A percentile compares a stretch with the other conserved stretches of the same genome.
Evolutionary conservation across 1,284 basidiomycete species (phyloP).

Genomic region (Naganishia sp.): DNA sequence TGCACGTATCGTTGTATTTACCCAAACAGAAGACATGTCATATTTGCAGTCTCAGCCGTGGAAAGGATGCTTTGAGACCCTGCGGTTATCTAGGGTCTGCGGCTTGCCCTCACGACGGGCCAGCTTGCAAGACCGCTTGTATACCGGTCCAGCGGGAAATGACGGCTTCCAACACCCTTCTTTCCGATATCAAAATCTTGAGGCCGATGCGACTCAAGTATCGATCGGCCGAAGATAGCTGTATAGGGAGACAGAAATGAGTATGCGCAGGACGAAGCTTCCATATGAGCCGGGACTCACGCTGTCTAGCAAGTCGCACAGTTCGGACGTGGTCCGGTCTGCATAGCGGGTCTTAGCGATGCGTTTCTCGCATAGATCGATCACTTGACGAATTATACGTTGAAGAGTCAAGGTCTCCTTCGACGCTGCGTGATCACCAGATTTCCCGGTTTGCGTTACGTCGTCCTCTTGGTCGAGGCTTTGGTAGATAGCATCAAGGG

Average conservation of each 20-base stretch:
- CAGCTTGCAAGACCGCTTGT: background rate
- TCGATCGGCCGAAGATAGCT: conserved; percentile 32
- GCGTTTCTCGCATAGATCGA: conserved; percentile 20
- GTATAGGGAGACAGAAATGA: background rate
- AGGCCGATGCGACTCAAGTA: conserved; percentile 44
- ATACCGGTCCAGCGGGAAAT: conserved; percentile 42
- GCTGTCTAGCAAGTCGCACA: conserved; percentile 43
- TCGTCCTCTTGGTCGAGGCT: background rate
- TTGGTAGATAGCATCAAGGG: background rate
- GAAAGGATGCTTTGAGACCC: background rate
- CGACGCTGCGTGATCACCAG: too few relatives aligned
- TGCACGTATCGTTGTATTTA: background rate
- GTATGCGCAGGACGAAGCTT: background rate
- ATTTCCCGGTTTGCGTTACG: background rate
- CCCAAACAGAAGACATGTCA: background rate
- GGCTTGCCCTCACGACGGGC: background rate
- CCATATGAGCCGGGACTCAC: conserved; percentile 24
- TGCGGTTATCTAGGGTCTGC: background rate
- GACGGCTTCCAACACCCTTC: conserved; percentile 42
- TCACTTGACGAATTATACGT: background rate
- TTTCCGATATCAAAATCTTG: conserved; percentile 47
- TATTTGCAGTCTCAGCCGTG: background rate
- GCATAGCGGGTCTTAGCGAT: conserved; percentile 35
- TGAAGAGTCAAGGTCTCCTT: too few relatives aligned
- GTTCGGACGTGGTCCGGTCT: conserved; percentile 33